Evolutionary conservation across 192 early-diverging fungal species (phyloP), one percentile per base, ranked within the genome.

Genomic region (Linnemannia elongata): DNA sequence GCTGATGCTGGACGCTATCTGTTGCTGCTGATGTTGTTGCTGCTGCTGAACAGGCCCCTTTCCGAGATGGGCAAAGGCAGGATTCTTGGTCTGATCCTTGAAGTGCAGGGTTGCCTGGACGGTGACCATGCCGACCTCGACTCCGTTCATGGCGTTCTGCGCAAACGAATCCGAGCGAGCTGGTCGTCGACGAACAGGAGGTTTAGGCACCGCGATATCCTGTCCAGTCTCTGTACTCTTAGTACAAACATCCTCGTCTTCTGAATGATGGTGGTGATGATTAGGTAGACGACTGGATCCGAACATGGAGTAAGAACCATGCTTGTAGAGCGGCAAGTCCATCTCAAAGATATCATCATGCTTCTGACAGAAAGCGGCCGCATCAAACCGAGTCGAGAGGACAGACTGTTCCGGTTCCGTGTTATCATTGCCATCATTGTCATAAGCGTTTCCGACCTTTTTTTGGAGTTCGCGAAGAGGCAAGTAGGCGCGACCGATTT

Each of bases 341-440:
- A 87, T 30, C 66, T 87, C 85, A 71, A 87, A 87, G 33, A 63
- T 44, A 45, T 87, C 85, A 52, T 78, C 79, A 66, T 87, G 85
- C 68, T 87, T 81, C 52, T 75, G 63, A 63, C 85, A 87, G 39
- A 87, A 87, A 6, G 57, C 52, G 17, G 71, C 68, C 3, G 85
- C 76, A 52, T 87, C 85, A 75, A 87, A 87, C 0, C 75, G 80
- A 18, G 79, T 52, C 41, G 85, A 87, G 35, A 81, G 80, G 7
- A 87, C 76, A 9, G 85, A 87, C 30, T 87, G 85, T 41, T 81
- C 85, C 0, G 85, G 85, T 22, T 87, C 85, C 1, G 85, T 87
- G 27, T 87, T 81, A 54, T 87, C 76, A 45, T 87, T 68, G 27
- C 80, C 85, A 52, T 78, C 85, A 18, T 81, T 87, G 41, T 87